phyloP scores from a whole-genome alignment of 352 stramenopile species.

The Peronospora destructor region DNA sequence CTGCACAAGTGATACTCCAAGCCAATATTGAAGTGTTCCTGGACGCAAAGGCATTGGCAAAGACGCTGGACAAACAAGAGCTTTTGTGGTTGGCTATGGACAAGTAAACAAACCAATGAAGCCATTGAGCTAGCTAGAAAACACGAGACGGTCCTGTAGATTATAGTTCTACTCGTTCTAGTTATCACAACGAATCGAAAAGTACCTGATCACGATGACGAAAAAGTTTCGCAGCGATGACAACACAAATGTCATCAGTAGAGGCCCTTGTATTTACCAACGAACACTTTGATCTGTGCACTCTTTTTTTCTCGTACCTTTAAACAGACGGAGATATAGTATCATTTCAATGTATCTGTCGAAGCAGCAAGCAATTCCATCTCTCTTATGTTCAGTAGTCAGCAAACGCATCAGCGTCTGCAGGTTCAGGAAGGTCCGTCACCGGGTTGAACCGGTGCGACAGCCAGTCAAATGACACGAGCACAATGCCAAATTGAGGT shows the following conservation, averaged over 20 bases:
- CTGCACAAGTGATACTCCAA: slow-evolving; percentile 40
- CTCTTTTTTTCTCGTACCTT: slow-evolving; percentile 30
- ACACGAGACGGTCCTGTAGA: neutral
- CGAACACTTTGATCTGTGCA: slow-evolving; percentile 16
- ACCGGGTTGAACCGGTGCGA: slow-evolving; percentile 46
- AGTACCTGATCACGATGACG: neutral
- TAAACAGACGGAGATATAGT: slow-evolving; percentile 20
- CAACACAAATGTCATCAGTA: slow-evolving; percentile 1
- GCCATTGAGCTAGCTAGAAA: neutral
- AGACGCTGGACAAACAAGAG: slow-evolving; percentile 29
- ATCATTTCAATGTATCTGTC: slow-evolving; percentile 12
- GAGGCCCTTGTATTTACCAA: slow-evolving; percentile 7
- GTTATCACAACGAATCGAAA: neutral
- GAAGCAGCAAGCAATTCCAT: neutral
- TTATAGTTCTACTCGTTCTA: neutral
- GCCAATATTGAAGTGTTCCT: slow-evolving; percentile 66
- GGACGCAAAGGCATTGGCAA: slow-evolving; percentile 62
- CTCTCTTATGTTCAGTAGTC: slow-evolving; percentile 24
- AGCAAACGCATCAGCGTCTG: slow-evolving; percentile 25
- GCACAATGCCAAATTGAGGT: slow-evolving; percentile 76
- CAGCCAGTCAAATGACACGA: slow-evolving; percentile 77
- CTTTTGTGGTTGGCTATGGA: slow-evolving; percentile 43
- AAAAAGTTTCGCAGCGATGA: neutral
- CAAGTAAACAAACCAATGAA: slow-evolving; percentile 7
- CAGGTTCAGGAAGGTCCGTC: slow-evolving; percentile 14